Evolutionary conservation across 176 grass and related monocot species (phyloP), one percentile per base, ranked within the genome.

Genomic region (Aegilops longissima): DNA sequence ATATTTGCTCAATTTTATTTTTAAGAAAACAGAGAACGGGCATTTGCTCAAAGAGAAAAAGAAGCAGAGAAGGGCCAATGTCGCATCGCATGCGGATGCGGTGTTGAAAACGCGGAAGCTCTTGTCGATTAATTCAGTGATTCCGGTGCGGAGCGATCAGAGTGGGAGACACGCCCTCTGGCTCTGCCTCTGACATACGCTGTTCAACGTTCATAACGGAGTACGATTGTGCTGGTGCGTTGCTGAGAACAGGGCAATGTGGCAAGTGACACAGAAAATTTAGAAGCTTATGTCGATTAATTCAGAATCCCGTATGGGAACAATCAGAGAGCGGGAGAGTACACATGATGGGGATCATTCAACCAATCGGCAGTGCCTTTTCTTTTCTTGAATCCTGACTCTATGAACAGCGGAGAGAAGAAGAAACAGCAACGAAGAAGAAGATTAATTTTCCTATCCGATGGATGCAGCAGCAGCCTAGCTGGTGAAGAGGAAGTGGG

Each of bases 401-500:
- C 70, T 92, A 95, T 92, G 79, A 90, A 95, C 90, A 95, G 40
- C 18, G 12, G 66, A 25, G 45, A 24, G 79, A 25, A 21, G 76
- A 23, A 83, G 8, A 25, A 61, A 2, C 2, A 66, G 42, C 9
- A 29, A 67, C 39, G 9, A 74, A 59, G 8, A 73, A 67, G 51
- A 54, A 52, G 49, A 27, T 20, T 45, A 45, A 45, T 45, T 45
- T 65, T 78, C 56, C 71, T 82, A 82, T 69, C 66, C 18, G 77
- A 44, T 44, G 10, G 42, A 44, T 7, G 7, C 39, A 42, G 10
- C 42, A 11, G 42, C 12, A 3, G 12, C 3, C 51, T 54, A 91
- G 80, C 67, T 94, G 65, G 80, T 44, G 86, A 91, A 91, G 86
- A 88, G 78, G 45, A 93, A 93, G 1, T 85, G 86, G 0, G 94